phyloP scores from a whole-genome alignment of 495 filamentous ascomycete species.

The Lasiosphaeria hispida region DNA sequence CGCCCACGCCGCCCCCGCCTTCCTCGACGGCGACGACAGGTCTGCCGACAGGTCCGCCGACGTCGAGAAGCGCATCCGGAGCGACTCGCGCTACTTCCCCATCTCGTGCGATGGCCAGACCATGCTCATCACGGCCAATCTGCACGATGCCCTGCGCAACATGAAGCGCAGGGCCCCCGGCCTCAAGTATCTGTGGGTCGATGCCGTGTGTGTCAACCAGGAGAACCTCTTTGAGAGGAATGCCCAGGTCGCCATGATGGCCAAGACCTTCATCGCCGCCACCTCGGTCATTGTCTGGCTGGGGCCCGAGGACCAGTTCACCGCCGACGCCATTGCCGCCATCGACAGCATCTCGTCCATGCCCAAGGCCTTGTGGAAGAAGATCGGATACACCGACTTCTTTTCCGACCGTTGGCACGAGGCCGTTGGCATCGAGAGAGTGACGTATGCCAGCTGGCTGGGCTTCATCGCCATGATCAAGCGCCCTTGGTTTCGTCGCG shows the following conservation, averaged over 20 bases:
- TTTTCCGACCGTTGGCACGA: conserved; percentile 1
- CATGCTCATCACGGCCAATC: conserved; percentile 19
- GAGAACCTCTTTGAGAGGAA: conserved; percentile 14
- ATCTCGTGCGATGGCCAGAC: conserved; percentile 20
- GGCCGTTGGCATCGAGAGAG: background rate
- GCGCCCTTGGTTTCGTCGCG: conserved; percentile 22
- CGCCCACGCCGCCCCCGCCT: no score
- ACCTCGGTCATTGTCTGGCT: conserved; percentile 19
- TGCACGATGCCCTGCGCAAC: conserved; percentile 15
- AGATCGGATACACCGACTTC: conserved; percentile 11
- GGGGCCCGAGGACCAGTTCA: conserved; percentile 20
- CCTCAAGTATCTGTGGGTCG: conserved; percentile 18
- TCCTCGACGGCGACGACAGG: background rate
- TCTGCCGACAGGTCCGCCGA: background rate
- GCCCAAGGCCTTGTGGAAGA: background rate
- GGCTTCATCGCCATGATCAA: conserved; percentile 12
- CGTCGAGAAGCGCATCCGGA: background rate
- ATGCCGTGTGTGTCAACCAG: conserved; percentile 24
- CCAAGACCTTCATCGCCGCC: conserved; percentile 12
- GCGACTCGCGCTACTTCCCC: background rate
- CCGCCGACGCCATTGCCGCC: conserved; percentile 4
- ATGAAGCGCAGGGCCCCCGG: background rate
- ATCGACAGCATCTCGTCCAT: conserved; percentile 8
- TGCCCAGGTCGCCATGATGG: conserved; percentile 24
- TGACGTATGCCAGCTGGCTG: conserved; percentile 8